phyloP scores from a whole-genome alignment of 2,329 filamentous ascomycete species.

The Alternaria atra region DNA sequence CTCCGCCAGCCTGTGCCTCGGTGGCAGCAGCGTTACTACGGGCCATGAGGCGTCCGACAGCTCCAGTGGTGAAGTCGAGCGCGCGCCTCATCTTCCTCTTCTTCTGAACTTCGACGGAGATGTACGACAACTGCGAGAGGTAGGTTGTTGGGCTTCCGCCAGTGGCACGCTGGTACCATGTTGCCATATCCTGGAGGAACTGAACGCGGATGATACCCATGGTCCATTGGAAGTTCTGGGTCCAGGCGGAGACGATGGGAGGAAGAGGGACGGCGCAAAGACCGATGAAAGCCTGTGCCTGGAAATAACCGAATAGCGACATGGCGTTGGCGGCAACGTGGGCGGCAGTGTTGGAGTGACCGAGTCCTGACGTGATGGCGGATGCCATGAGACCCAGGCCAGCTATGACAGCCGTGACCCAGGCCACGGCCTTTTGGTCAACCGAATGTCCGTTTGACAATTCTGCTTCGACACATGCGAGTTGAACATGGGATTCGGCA shows the following conservation, averaged over 20 bases:
- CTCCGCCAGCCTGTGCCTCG: conserved; percentile 42
- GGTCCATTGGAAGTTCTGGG: conserved; percentile 97
- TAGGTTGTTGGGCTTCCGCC: conserved; percentile 84
- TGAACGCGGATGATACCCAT: conserved; percentile 90
- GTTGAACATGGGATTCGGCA: conserved; percentile 67
- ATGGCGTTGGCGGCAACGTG: conserved; percentile 94
- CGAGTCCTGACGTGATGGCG: conserved; percentile 86
- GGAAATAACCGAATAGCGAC: conserved; percentile 94
- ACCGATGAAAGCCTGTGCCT: conserved; percentile 90
- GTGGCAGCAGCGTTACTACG: conserved; percentile 59
- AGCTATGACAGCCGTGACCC: conserved; percentile 87
- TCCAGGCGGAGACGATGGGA: conserved; percentile 91
- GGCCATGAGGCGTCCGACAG: conserved; percentile 45
- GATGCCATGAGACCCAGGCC: conserved; percentile 84
- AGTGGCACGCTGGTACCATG: conserved; percentile 95
- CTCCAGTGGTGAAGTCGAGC: conserved; percentile 31
- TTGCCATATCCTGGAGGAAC: conserved; percentile 90
- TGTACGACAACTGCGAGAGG: conserved; percentile 75
- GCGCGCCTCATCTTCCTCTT: conserved; percentile 64
- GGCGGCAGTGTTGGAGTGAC: conserved; percentile 91
- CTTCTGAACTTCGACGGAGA: conserved; percentile 87
- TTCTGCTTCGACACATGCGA: conserved; percentile 87
- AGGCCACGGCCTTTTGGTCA: conserved; percentile 86
- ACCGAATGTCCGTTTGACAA: conserved; percentile 94
- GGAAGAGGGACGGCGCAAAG: conserved; percentile 83